Evolutionary conservation across 2,329 filamentous ascomycete genomes (phyloP).

Genomic region (Emericellopsis atlantica): DNA sequence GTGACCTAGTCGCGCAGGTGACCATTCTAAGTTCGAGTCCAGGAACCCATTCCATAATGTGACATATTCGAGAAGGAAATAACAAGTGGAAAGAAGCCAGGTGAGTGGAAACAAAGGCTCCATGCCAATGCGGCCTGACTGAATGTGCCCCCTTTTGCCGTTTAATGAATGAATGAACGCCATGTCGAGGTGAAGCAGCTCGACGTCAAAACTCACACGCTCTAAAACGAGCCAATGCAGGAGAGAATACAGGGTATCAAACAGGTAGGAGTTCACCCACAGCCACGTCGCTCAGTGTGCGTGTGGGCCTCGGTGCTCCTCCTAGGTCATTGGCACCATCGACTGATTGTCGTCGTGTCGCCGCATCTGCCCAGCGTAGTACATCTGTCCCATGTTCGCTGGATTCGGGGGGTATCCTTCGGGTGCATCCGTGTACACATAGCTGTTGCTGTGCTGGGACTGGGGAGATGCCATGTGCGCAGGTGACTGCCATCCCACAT

Average conservation of each 20-base stretch:
- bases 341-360: slow-evolving; percentile 61
- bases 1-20: too few relatives aligned
- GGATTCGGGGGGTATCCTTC: slow-evolving; percentile 54
- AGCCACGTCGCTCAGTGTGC: too few relatives aligned
- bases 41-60: too few relatives aligned
- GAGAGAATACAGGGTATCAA: too few relatives aligned
- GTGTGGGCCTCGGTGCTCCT: not conserved
- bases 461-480: slow-evolving; percentile 61
- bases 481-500: slow-evolving; percentile 78
- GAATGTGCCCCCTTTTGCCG: too few relatives aligned
- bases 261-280: too few relatives aligned
- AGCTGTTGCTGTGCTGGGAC: slow-evolving; percentile 53
- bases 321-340: slow-evolving; percentile 22
- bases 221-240: too few relatives aligned
- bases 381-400: slow-evolving; percentile 51
- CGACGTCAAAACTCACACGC: too few relatives aligned
- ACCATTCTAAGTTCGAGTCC: too few relatives aligned
- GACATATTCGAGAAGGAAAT: not conserved
- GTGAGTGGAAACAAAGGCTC: not conserved
- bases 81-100: not conserved
- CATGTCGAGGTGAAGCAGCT: too few relatives aligned
- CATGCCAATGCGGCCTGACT: too few relatives aligned
- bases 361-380: slow-evolving; percentile 58
- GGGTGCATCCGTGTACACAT: slow-evolving; percentile 66
- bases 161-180: too few relatives aligned